Evolutionary conservation across 2,329 filamentous ascomycete genomes (phyloP), one percentile per base, ranked within the genome.

Genomic region (Bipolaris sorokiniana): DNA sequence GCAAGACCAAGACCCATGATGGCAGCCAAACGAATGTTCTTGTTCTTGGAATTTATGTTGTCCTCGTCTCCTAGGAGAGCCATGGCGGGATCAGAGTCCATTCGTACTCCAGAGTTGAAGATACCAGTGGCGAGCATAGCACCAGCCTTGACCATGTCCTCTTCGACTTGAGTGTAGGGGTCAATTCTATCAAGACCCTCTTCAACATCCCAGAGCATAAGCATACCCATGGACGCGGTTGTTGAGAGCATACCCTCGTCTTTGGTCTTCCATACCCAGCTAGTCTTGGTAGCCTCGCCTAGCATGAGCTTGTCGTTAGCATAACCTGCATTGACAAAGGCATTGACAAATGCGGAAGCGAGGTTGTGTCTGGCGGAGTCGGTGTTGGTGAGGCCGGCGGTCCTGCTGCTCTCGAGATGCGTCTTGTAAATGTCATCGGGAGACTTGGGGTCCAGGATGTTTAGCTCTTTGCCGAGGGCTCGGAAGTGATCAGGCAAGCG

Each of bases 361-460:
- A 99, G 84, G 72, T 99, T 99, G 81, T 99, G 94, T 68, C 92
- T 86, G 28, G 94, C 93, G 9, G 95, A 99, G 75, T 99, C 95
- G 45, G 96, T 87, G 74, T 97, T 97, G 10, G 94, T 97, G 79
- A 97, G 86, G 34, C 92, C 93, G 22, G 92, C 91, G 51, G 96
- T 95, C 60, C 96, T 87, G 69, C 89, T 96, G 80, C 91, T 98
- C 79, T 99, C 95, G 5, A 99, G 85, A 78, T 99, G 95, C 73
- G 92, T 97, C 83, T 99, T 99, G 85, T 99, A 99, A 70, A 99
- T 99, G 71, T 99, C 96, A 75, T 99, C 95, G 0, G 94, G 96
- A 41, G 91, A 91, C 82, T 97, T 98, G 34, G 95, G 95, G 62
- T 99, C 95, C 40, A 98, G 82, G 50, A 99, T 94, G 77, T 99